Evolutionary conservation across 2,329 filamentous ascomycete species (phyloP), one percentile per base, ranked within the genome.

Genomic region (Microdochium paspali): DNA sequence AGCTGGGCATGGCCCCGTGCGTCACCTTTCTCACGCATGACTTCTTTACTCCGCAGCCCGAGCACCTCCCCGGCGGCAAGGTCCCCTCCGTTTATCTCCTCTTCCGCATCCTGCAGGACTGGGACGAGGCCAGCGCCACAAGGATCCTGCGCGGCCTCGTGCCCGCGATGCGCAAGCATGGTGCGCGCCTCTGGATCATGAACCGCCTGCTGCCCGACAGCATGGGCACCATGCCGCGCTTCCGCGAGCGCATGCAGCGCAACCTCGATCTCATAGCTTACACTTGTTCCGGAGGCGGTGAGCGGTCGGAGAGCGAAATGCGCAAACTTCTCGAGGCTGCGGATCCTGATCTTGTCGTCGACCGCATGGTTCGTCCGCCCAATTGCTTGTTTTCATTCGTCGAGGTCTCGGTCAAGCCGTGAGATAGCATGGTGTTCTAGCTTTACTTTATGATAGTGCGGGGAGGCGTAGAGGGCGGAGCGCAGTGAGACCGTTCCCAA

Each of bases 61-160:
- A 6, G 10, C 42, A 60, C 6, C 48, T 54, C 24, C 25, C 10
- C 47, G 55, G 13, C 60, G 40, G 23, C 20, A 12, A 10, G 18
- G 40, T 43, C 20, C 61, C 9, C 51, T 55, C 39, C 57, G 52
- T 60, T 4, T 70, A 68, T 50, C 55, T 65, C 21, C 60, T 68
- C 28, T 61, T 66, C 23, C 61, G 58, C 50, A 59, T 67, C 10
- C 52, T 69, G 23, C 68, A 71, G 50, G 68, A 71, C 47, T 68
- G 62, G 62, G 55, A 55, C 20, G 65, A 69, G 46, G 53, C 56
- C 20, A 59, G 69, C 25, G 60, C 58, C 26, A 54, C 62, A n/a
- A 55, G 51, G 9, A 67, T 70, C 25, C 52, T 70, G 32, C 51
- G 51, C 24, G 54, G 56, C 4, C 32, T 69, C 3, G 50, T 65